Percentiles rank a stretch among this genome's conserved stretches.
phyloP scores from a whole-genome alignment of 108 stramenopile genomes.

The Conticribra weissflogii region DNA sequence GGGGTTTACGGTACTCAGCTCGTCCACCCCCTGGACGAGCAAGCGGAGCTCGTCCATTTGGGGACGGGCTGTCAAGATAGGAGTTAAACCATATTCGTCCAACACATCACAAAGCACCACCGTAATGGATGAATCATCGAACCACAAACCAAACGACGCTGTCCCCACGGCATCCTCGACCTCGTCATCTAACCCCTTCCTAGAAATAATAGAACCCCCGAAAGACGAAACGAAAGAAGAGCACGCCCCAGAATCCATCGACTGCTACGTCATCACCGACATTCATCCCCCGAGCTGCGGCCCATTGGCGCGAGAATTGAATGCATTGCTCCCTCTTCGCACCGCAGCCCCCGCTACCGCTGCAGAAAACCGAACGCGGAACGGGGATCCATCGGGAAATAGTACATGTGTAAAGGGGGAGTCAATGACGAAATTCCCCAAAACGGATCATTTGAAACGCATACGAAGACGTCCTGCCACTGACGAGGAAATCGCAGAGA shows the following conservation, averaged over 20 bases:
- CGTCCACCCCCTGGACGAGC: no score
- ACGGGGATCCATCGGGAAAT: no score
- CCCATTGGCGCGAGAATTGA: conserved; percentile 25
- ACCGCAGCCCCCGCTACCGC: background rate
- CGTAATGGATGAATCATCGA: background rate
- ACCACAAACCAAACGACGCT: background rate
- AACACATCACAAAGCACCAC: no score
- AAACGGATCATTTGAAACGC: conserved; percentile 35
- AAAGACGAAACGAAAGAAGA: background rate
- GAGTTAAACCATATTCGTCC: no score
- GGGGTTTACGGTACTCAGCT: no score
- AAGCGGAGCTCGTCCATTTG: no score
- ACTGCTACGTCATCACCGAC: conserved; percentile 32
- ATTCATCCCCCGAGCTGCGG: conserved; percentile 31
- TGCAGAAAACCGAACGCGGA: background rate
- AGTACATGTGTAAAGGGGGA: background rate
- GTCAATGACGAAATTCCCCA: conserved; percentile 7
- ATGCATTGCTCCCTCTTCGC: conserved; percentile 37
- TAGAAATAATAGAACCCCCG: conserved; percentile 27
- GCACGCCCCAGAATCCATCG: conserved; percentile 22
- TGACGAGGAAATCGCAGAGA: conserved; percentile 1
- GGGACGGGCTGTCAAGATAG: no score
- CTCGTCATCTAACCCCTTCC: conserved; percentile 7
- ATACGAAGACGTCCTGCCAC: conserved; percentile 27
- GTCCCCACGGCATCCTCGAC: background rate